Conservation (phyloP, 2,329 filamentous ascomycete species). For the Cordyceps farinosa region DNA sequence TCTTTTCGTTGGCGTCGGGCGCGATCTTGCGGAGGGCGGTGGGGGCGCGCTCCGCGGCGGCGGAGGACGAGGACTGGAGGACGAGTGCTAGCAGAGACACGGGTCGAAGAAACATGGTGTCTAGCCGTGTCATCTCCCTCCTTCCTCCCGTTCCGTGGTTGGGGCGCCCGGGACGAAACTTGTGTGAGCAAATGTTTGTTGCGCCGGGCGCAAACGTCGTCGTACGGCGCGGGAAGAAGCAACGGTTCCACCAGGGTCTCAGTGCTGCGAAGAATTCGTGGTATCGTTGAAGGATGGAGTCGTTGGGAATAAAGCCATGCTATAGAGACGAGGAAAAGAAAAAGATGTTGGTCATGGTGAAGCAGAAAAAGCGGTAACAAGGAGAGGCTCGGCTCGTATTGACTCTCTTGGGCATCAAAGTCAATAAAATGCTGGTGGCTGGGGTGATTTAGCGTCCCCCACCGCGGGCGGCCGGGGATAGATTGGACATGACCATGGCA, state of each 20-base stretch:
- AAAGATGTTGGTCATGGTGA: not conserved
- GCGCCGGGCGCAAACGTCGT: not conserved
- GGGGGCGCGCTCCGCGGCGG: slow-evolving; percentile 39
- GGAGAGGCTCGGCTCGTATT: not conserved
- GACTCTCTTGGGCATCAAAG: not conserved
- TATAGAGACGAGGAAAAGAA: not conserved
- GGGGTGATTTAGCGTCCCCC: slow-evolving; percentile 17
- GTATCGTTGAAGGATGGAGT: not conserved
- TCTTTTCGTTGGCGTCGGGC: slow-evolving; percentile 67
- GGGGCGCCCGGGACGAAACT: too few species aligned
- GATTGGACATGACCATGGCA: not conserved
- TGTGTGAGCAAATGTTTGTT: not conserved
- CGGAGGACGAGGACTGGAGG: slow-evolving; percentile 33
- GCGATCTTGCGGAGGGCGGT: slow-evolving; percentile 70
- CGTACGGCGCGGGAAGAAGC: too few species aligned
- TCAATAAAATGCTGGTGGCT: slow-evolving; percentile 16
- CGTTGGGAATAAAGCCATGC: not conserved
- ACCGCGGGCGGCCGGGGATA: not conserved
- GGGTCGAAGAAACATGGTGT: slow-evolving; percentile 37
- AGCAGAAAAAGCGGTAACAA: not conserved
- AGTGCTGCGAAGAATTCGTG: not conserved
- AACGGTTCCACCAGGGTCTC: too few species aligned
- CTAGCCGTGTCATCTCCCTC: slow-evolving; percentile 37
- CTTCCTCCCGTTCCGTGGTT: not conserved
- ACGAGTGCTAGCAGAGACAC: slow-evolving; percentile 46